Evolutionary conservation across 164 flowering plant species (phyloP), one percentile per base, ranked within the genome.

Genomic region (Platanus orientalis): DNA sequence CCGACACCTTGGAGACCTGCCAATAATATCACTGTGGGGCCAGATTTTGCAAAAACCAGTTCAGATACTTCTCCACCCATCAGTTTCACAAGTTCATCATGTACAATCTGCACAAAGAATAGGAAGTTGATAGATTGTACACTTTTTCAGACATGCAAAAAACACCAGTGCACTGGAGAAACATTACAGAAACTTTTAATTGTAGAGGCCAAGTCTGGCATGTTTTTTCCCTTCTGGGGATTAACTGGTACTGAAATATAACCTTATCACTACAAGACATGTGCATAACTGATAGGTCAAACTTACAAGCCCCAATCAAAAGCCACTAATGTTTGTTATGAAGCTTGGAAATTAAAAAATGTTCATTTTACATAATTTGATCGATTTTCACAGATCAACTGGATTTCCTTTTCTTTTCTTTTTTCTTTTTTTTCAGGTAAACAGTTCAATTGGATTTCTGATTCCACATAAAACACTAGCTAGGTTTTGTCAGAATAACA

Each of bases 1-100:
- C 97, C 99, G 62, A 94, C 99, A 67, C 99, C 99, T 75, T 94
- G 99, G 57, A 94, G 80, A 69, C 99, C 99, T 57, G 99, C 99
- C 79, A 94, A 73, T 59, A 94, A 67, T 61, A 94, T 89, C 0
- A 91, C 89, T 7, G 97, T 91, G 6, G 96, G 91, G 7, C 83
- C 81, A 69, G 95, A 78, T 81, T 91, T 86, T 65, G 96, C 84
- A 71, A 82, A 91, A 62, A 62, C 84, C 58, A 94, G 83, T 75
- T 91, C 99, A 73, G 96, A 83, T 54, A 94, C 95, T 72, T 91
- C 95, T 73, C 99, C 99, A 36, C 99, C 99, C 99, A 94, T 94
- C 76, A 94, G 62, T 65, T 89, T 91, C 65, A 90, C 95, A 52
- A 94, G 94, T 71, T 94, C 97, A 44, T 85, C 96, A 71, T 75